phyloP scores from a whole-genome alignment of 257 asterid genomes.

The Pogostemon cablin region DNA sequence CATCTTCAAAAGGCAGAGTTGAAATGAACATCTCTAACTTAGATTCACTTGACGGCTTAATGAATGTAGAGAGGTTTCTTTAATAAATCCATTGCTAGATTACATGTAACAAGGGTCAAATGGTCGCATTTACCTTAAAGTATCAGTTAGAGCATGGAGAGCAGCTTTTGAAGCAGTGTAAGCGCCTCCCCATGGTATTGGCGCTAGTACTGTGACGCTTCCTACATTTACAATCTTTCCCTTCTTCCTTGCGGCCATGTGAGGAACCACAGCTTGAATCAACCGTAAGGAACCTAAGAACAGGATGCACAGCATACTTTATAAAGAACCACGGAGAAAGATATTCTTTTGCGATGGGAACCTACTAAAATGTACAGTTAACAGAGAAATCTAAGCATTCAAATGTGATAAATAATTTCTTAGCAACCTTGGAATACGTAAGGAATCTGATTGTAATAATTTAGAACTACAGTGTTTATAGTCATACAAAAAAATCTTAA shows the following conservation, averaged over 20 bases:
- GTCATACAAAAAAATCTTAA: slow-evolving; percentile 5
- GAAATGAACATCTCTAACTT: neutral
- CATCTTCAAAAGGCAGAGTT: neutral
- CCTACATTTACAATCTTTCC: slow-evolving; percentile 91
- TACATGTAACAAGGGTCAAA: neutral
- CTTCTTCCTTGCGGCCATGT: slow-evolving; percentile 86
- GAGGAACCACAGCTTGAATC: slow-evolving; percentile 90
- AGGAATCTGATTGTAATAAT: neutral
- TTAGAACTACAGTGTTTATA: neutral
- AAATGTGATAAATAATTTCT: neutral
- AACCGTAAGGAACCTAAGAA: slow-evolving; percentile 73
- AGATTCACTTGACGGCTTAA: neutral
- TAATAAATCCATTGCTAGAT: neutral
- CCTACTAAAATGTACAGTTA: neutral
- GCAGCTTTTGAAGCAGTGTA: slow-evolving; percentile 95
- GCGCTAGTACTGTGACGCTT: slow-evolving; percentile 75
- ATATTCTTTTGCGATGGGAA: neutral
- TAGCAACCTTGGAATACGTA: slow-evolving; percentile 3
- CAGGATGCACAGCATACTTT: slow-evolving; percentile 4
- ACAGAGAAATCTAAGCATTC: neutral
- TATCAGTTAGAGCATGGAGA: slow-evolving; percentile 72
- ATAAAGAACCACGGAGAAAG: neutral
- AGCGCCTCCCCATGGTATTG: slow-evolving; percentile 83
- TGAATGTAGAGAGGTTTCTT: neutral
- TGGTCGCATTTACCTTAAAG: slow-evolving; percentile 57